Base-by-base conservation (phyloP, 257 asterid genomes). In the Mentha longifolia region DNA sequence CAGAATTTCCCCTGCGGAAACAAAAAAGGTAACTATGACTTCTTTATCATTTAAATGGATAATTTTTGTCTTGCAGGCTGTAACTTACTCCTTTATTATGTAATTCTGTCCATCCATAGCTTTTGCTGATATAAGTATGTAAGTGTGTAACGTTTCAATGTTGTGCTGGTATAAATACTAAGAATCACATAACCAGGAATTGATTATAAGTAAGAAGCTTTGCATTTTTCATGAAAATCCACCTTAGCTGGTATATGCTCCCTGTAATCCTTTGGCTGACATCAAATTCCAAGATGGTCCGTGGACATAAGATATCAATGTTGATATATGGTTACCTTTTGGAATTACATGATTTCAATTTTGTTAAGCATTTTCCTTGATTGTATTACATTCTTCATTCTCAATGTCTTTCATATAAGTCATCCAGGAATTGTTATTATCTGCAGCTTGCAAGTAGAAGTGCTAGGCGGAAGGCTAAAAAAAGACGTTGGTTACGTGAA, bases 371-470 rank as follows among this genome's bases (percentile, higher is more conserved):
- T 28, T 75, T 63, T 19, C 47, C 9, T 10, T n/a, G 62, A 19
- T 17, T 39, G 25, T 45, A 2, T 58, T 47, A 58, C 14, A 54
- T 61, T 73, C 65, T 31, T 61, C 25, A 59, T 69, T 49, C 59
- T n/a, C 59, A 37, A 33, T 31, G 50, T 50, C 25, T 61, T 76
- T 33, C 67, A 33, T 30, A 59, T 11, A 67, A 61, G 52, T 41
- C 50, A 52, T 73, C 65, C 55, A 61, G 70, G 50, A 67, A 65
- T 42, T 49, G 65, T 67, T 71, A 17, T 72, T 16, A 50, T 72
- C 45, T 72, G 70, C 81, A 93, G 98, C 75, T 35, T 39, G 88
- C 89, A 69, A 93, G 98, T 82, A 91, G 97, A 82, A 89, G 90
- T 85, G 92, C 97, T 62, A 78, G 86, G 72, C 85, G 98, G 66